Base-by-base conservation (phyloP, 371 early-diverging fungal genomes). In the Mortierella sp. region DNA sequence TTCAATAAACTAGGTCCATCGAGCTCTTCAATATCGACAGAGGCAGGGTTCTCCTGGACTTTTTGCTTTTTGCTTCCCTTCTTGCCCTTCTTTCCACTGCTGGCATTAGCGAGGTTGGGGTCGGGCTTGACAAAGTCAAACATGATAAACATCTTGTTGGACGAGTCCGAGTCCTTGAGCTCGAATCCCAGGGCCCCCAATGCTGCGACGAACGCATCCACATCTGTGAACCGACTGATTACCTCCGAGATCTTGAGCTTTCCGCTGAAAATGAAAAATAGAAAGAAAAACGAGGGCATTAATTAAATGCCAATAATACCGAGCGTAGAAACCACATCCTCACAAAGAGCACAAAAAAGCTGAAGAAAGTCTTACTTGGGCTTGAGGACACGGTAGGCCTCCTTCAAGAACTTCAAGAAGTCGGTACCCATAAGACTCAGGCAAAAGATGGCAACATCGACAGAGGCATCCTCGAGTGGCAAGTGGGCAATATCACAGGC, bases 391-490 rank as follows among this genome's bases (percentile, higher is more conserved):
- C 99, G 91, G 73, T 93, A 88, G 0, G 98, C 98, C 86, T 99
- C 99, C 68, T 86, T 89, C 52, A 99, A 79, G 82, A 98, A 97
- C 85, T 95, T 95, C 65, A 95, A 71, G 86, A 95, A 98, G 82
- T 99, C 96, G 0, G 96, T 96, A 22, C 97, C 98, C 99, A 99
- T 99, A 77, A 99, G 87, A 40, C 98, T 95, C 65, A 99, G 88
- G 74, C 97, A 97, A 80, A 98, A 98, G 11, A 99, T 92, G 14
- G 91, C 97, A 9, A 98, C 91, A 86, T 99, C 99, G 2, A 95
- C 95, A 4, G 89, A 78, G 14, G 79, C 87, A 39, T 92, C 89
- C 43, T 91, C 85, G 50, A 99, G 70, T 14, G 99, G 99, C 43
- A 95, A 93, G 72, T 96, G 89, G 11, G 96, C 90, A 71, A 99